These are phyloP conservation scores for Chaetomidium leptoderma DNA, from an alignment of 495 filamentous ascomycete genomes.

Conservation along the genomic window DNA sequence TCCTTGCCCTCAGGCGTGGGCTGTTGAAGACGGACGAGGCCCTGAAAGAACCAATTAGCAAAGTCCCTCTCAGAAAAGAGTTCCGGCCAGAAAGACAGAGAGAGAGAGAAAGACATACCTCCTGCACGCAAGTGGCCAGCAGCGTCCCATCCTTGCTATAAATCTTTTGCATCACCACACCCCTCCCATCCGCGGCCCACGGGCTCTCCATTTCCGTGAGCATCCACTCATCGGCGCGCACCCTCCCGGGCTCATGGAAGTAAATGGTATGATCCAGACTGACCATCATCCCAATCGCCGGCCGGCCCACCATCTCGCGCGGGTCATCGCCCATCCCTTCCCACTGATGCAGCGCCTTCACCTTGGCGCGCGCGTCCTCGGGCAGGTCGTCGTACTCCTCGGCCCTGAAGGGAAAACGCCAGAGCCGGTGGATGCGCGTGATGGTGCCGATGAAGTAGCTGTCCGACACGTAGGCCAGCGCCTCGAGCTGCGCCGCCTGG, in stretches of 20 bases:
- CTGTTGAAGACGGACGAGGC: constrained; percentile 27
- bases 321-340: constrained; percentile 40
- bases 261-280: constrained; percentile 91
- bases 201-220: constrained; percentile 85
- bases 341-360: constrained; percentile 38
- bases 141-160: constrained; percentile 77
- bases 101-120: constrained; percentile 44
- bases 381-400: constrained; percentile 34
- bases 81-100: neutral
- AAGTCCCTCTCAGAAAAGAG: neutral
- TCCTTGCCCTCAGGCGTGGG: constrained; percentile 22
- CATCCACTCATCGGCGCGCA: constrained; percentile 91
- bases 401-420: constrained; percentile 50
- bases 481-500: constrained; percentile 73
- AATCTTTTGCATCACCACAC: constrained; percentile 81
- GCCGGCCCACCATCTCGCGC: constrained; percentile 38
- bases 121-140: constrained; percentile 82
- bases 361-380: constrained; percentile 25
- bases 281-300: constrained; percentile 88
- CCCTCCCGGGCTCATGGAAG: constrained; percentile 78
- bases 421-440: constrained; percentile 66
- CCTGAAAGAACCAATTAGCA: constrained; percentile 10
- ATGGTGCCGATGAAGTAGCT: constrained; percentile 91
- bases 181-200: constrained; percentile 89
- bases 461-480: constrained; percentile 89